phyloP scores from a whole-genome alignment of 805 yeast genomes.

The Blastobotrys attinorum region DNA sequence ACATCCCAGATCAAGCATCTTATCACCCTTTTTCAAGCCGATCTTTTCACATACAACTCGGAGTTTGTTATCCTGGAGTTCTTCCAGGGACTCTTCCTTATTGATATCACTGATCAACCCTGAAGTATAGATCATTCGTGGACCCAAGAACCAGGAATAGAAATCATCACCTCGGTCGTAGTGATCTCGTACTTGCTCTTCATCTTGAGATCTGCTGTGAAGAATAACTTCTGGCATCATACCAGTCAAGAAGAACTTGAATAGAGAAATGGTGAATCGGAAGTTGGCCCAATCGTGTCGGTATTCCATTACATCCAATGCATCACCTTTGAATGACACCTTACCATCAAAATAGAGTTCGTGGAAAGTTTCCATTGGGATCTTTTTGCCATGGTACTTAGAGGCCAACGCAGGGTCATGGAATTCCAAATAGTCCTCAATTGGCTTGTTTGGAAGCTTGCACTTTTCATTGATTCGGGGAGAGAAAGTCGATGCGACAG shows the following conservation, averaged over 20 bases:
- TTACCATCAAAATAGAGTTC: conserved; percentile 78
- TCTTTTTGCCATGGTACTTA: conserved; percentile 70
- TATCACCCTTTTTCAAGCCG: conserved; percentile 62
- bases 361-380: conserved; percentile 89
- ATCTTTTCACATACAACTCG: conserved; percentile 83
- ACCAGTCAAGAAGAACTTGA: conserved; percentile 73
- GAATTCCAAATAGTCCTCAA: conserved; percentile 73
- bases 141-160: conserved; percentile 89
- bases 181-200: conserved; percentile 92
- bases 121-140: conserved; percentile 88
- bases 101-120: conserved; percentile 71
- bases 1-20: conserved; percentile 78
- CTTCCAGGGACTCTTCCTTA: conserved; percentile 58
- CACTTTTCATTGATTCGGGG: conserved; percentile 78
- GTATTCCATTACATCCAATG: conserved; percentile 73
- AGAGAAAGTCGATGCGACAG: conserved; percentile 62
- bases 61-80: conserved; percentile 82
- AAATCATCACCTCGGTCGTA: conserved; percentile 95
- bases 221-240: conserved; percentile 88
- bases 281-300: conserved; percentile 89
- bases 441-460: conserved; percentile 65
- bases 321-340: conserved; percentile 83
- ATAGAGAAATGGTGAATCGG: conserved; percentile 66
- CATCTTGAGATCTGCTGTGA: conserved; percentile 91
- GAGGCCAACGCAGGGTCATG: conserved; percentile 61